Base-by-base conservation (phyloP, 495 filamentous ascomycete genomes). In the Aspergillus baeticus region DNA sequence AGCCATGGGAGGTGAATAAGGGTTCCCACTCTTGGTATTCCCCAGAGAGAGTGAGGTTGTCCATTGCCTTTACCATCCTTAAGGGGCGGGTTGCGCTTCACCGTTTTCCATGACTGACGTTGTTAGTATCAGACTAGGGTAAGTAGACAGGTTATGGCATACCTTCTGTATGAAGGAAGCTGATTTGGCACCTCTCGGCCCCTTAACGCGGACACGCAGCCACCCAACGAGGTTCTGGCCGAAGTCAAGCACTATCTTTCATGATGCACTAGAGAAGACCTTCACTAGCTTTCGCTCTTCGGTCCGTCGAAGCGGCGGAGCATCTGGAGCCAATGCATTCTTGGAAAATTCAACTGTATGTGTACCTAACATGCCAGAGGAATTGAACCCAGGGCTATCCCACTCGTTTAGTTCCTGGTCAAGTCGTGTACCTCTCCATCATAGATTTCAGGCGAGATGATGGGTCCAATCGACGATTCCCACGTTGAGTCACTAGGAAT, bases 371-470 rank as follows among this genome's bases (percentile, higher is more conserved):
- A 54, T 22, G 35, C 48, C 55, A 54, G 14, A 42, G 23, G 36
- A 21, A 17, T 60, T 33, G 22, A 59, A 60, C 1, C 55, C 46
- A 18, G 46, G 46, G 6, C 10, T 6, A n/a, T 31, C 33, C 46
- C 46, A 49, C 2, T 31, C 46, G 0, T 36, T 17, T 4, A 49
- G 21, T 8, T 73, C 66, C 21, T 61, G 34, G 59, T 44, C 11
- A 60, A 69, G 55, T 82, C 72, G 39, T 77, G 82, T 0, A 54
- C 47, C 57, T 82, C 80, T 3, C 81, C 81, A 57, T 82, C 65
- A 55, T 84, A 82, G 10, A 84, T 67, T 49, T 82, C 77, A 5
- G 72, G 72, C 2, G 63, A 61, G 2, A 77, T 41, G 7, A 78
- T 72, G 0, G 77, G 51, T 0, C 58, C 58, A 1, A 22, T 51